Evolutionary conservation across 371 early-diverging fungal species (phyloP).

Genomic region (Mucor sp.): DNA sequence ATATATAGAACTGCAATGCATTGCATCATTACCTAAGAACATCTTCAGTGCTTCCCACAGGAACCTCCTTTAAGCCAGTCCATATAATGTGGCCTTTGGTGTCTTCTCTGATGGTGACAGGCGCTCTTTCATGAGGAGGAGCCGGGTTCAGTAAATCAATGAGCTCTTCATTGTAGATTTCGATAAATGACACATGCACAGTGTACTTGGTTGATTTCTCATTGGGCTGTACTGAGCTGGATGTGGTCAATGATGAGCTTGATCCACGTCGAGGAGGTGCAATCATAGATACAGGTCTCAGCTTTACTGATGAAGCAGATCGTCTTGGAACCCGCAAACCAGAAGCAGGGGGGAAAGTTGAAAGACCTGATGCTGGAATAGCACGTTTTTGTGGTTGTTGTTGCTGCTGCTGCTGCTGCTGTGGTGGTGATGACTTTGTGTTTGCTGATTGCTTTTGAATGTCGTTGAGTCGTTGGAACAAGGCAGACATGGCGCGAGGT

Average conservation of each 20-base stretch:
- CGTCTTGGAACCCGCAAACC: constrained; percentile 26
- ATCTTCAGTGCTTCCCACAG: constrained; percentile 75
- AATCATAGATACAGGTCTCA: constrained; percentile 42
- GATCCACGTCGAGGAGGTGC: constrained; percentile 30
- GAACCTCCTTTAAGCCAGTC: constrained; percentile 87
- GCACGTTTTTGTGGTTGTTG: neutral
- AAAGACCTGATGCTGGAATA: constrained; percentile 5
- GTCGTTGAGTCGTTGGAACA: constrained; percentile 65
- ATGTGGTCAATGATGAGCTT: neutral
- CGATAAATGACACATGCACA: constrained; percentile 76
- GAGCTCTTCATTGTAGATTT: constrained; percentile 98
- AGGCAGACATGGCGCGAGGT: constrained; percentile 80
- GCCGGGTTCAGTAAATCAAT: constrained; percentile 79
- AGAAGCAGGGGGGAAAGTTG: constrained; percentile 14
- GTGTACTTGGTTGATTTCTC: constrained; percentile 43
- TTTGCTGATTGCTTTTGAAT: constrained; percentile 7
- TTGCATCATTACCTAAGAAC: constrained; percentile 65
- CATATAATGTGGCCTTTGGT: constrained; percentile 87
- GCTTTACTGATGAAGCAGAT: constrained; percentile 21
- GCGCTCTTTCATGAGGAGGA: constrained; percentile 56
- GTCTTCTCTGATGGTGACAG: constrained; percentile 91
- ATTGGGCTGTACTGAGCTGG: neutral
- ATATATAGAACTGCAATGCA: constrained; percentile 8
- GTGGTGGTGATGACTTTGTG: neutral
- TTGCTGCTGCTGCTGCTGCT: constrained; percentile 6